A percentile compares a stretch with the other conserved stretches of the same genome.
Evolutionary conservation across 2,329 filamentous ascomycete genomes (phyloP).

Genomic region (Westerdykella sp.): DNA sequence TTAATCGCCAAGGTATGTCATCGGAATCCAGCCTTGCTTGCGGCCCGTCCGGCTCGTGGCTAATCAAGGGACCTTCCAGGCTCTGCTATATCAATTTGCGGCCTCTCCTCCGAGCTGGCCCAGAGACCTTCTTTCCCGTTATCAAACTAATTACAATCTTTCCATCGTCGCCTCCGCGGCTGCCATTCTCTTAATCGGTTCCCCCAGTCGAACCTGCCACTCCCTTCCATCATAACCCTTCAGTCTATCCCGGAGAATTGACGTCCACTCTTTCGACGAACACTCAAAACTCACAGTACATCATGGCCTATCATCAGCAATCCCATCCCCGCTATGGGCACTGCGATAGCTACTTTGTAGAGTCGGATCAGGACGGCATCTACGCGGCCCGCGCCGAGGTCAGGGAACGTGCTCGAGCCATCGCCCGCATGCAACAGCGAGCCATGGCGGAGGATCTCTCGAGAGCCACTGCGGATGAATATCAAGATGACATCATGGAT

Average conservation of each 20-base stretch:
- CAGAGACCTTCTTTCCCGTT: constrained; percentile 40
- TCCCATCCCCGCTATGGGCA: constrained; percentile 52
- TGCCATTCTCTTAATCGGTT: constrained; percentile 47
- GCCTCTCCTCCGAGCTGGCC: constrained; percentile 32
- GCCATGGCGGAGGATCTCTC: constrained; percentile 86
- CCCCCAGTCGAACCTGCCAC: constrained; percentile 34
- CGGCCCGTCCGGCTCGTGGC: constrained; percentile 9
- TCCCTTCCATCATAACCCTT: constrained; percentile 32
- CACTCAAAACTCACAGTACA: constrained; percentile 32
- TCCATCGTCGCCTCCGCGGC: constrained; percentile 42
- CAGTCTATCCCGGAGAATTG: constrained; percentile 43
- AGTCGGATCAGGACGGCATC: constrained; percentile 51
- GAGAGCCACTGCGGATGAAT: constrained; percentile 76
- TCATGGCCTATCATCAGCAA: constrained; percentile 52
- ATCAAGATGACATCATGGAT: constrained; percentile 86
- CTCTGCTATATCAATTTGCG: constrained; percentile 28
- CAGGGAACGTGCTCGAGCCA: constrained; percentile 69
- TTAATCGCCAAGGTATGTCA: constrained; percentile 45
- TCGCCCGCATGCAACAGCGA: constrained; percentile 78
- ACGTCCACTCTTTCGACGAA: constrained; percentile 42
- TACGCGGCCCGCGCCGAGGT: constrained; percentile 57
- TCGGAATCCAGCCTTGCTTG: constrained; percentile 15
- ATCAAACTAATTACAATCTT: constrained; percentile 56
- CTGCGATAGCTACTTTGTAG: constrained; percentile 64
- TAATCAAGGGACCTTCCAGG: constrained; percentile 26